Evolutionary conservation across 2,329 filamentous ascomycete species (phyloP), one percentile per base, ranked within the genome.

Genomic region (Colletotrichum godetiae): DNA sequence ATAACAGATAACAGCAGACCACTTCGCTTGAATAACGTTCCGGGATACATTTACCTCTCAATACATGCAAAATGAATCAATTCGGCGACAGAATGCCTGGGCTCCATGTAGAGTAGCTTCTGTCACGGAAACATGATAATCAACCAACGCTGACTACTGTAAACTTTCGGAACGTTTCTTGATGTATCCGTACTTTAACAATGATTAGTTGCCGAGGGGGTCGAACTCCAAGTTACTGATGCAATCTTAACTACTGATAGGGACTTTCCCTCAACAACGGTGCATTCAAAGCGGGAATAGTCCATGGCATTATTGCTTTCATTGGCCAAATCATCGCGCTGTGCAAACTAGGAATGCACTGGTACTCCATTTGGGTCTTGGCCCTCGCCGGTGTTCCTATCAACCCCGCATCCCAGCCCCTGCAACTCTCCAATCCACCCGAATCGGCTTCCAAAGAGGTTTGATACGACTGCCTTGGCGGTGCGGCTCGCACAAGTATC

Each of bases 381-480:
- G 70, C 56, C 49, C 4, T 49, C 42, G 33, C 59, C 59, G 31
- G 46, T 33, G 64, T 24, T 49, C 31, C 33, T 33, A 60, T 31
- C 27, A 12, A 65, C 67, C 70, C 70, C 70, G 70, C 70, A 73
- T 37, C 29, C 61, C 22, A 46, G 27, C 46, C 59, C 55, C 67
- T 61, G 67, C 46, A n/a, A 5, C 24, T 13, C 27, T 35, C 22
- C 33, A 33, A n/a, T 22, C 27, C 11, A 52, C 37, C 67, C 27
- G 27, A 56, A 27, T 56, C 46, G 46, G 46, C 22, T 31, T 6
- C 55, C 46, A 15, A 59, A 33, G 24, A 49, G 60, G 13, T 61
- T 60, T 52, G 67, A 64, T 61, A 55, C 49, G 55, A 57, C 67
- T 0, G 11, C 15, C 67, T 73, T 73, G 70, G 70, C 70, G 35